Evolutionary conservation across 805 yeast species (phyloP), one percentile per base, ranked within the genome.

Genomic region (Metschnikowia hibisci): DNA sequence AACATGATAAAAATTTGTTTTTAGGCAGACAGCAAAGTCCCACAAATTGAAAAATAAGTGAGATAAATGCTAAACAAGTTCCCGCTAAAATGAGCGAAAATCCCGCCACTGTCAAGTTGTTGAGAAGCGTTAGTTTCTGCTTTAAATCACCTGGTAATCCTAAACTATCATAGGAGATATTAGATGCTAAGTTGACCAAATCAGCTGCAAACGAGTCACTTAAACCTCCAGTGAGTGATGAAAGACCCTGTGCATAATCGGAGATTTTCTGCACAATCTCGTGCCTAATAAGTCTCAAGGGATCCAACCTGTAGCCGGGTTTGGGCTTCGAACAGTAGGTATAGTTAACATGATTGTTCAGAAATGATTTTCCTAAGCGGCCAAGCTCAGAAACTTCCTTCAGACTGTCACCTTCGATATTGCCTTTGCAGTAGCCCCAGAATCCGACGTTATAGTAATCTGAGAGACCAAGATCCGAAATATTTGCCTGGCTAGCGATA

Each of bases 281-380:
- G 18, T 51, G 43, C 42, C 60, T 64, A 39, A 70, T 45, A 4
- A 70, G 47, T 2, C 48, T 52, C 32, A 72, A 61, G 1, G 85
- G 81, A 55, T 82, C 77, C 53, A 85, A 76, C 46, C 67, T 61
- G 60, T 71, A 86, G 50, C 79, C 78, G 3, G 78, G 67, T 44
- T 67, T 61, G 15, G 90, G 78, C 8, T 67, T 54, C 12, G 77
- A 64, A 61, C 95, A 86, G 57, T 66, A 67, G 3, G 71, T 65
- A 50, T 70, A 68, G 39, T 67, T 63, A 20, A 66, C 57, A 9
- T 63, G 54, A 13, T 54, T 46, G 50, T 63, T 60, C 28, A 56
- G 54, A 42, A 69, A 64, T 10, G 53, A 50, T 28, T 46, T 46
- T 16, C 54, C 51, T 12, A 53, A 44, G 10, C 20, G 13, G 7